Conservation (phyloP, 805 yeast species). For the Metschnikowia koreensis region DNA sequence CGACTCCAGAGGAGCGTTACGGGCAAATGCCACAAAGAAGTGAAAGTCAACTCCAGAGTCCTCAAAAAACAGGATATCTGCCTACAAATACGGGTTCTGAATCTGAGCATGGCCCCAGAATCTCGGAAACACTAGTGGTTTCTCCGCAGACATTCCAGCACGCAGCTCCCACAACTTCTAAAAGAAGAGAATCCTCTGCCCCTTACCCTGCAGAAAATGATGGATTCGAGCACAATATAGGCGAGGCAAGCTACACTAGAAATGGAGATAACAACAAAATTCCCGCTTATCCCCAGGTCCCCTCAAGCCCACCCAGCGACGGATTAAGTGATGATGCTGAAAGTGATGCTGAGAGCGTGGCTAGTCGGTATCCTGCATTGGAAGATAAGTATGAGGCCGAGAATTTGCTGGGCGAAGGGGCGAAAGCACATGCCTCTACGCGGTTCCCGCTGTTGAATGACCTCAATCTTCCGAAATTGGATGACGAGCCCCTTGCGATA, state of each 20-base stretch:
- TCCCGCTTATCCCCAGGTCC: slow-evolving; percentile 13
- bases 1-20: no score
- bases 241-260: background rate
- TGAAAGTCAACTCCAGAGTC: background rate
- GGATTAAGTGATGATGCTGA: slow-evolving; percentile 16
- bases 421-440: slow-evolving; percentile 14
- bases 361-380: slow-evolving; percentile 20
- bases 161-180: background rate
- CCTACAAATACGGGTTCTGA: background rate
- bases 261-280: background rate
- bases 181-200: background rate
- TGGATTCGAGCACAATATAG: background rate
- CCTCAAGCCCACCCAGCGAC: slow-evolving; percentile 18
- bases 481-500: slow-evolving; percentile 1
- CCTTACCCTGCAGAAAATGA: background rate
- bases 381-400: slow-evolving; percentile 6
- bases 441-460: slow-evolving; percentile 20
- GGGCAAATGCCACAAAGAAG: background rate
- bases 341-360: slow-evolving; percentile 19
- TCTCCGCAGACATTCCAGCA: background rate
- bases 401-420: background rate
- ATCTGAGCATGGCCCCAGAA: background rate
- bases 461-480: slow-evolving; percentile 9
- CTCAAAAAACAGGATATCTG: background rate
- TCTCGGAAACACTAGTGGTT: background rate